Evolutionary conservation across 768 basidiomycete species (phyloP), one percentile per base, ranked within the genome.

Genomic region (Lactarius akahatsu): DNA sequence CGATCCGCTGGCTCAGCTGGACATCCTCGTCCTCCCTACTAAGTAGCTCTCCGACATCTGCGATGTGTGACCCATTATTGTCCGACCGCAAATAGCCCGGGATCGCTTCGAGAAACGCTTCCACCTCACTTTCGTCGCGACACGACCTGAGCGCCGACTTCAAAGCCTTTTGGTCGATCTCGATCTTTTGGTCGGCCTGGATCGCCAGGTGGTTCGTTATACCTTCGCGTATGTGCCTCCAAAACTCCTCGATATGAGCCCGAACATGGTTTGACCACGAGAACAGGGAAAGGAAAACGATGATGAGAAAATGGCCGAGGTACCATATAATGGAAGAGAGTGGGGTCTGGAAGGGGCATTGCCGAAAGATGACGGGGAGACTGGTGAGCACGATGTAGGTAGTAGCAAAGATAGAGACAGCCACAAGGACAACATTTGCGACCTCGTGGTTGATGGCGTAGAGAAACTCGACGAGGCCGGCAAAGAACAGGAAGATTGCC

Each of bases 401-500:
- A 11, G 28, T 32, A 3, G 28, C 60, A 18, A 61, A 61, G 60
- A 61, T 32, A 30, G 60, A 38, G 38, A 61, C 60, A 16, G 34
- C 18, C 38, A 40, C 43, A 20, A 50, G 28, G 41, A 61, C 41
- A 23, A 36, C 32, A 30, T 30, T 18, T 13, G 60, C 60, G 45
- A 61, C 60, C 26, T 45, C 41, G 41, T 30, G 28, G 16, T 61
- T 61, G 28, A 61, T 61, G 38, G 23, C 8, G 18, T 41, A 50
- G 15, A 61, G 41, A 23, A 61, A 61, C 30, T 61, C 60, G 13
- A 61, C 43, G 23, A 61, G 60, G 32, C 60, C 60, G 7, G 60
- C 60, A 26, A 61, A 50, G 43, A 61, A 61, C 26, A 61, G 28
- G 43, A 61, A 50, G 47, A 61, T 50, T 28, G 60, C 60, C 20